Evolutionary conservation across 257 asterid genomes (phyloP).

Genomic region (Perilla frutescens): DNA sequence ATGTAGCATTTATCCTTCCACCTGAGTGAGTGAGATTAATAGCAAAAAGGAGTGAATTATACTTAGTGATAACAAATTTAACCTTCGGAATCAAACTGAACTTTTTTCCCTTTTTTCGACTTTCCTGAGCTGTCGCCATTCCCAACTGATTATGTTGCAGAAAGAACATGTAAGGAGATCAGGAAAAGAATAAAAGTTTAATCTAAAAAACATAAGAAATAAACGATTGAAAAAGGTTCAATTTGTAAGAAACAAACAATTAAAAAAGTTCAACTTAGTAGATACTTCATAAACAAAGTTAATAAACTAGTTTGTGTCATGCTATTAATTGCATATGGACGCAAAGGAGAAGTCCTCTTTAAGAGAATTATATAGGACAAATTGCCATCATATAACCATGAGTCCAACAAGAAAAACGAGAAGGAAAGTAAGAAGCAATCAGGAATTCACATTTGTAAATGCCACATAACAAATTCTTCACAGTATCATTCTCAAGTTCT

Average conservation of each 20-base stretch:
- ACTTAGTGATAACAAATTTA: slow-evolving; percentile 21
- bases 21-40: not conserved
- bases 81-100: slow-evolving; percentile 74
- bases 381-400: not conserved
- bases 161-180: slow-evolving; percentile 12
- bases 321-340: not conserved
- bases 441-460: slow-evolving; percentile 22
- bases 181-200: not conserved
- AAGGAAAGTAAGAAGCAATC: not conserved
- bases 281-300: not conserved
- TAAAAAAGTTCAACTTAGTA: not conserved
- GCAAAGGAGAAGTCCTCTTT: not conserved
- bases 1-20: slow-evolving; percentile 1
- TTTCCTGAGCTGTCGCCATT: slow-evolving; percentile 54
- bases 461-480: not conserved
- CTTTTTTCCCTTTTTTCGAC: slow-evolving; percentile 69
- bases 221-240: not conserved
- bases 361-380: not conserved
- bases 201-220: not conserved
- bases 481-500: not conserved
- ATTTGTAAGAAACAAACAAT: not conserved
- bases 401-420: slow-evolving; percentile 6
- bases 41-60: not conserved
- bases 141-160: slow-evolving; percentile 49
- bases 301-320: not conserved